These are phyloP conservation scores for Tetrapisispora phaffii DNA, from an alignment of 805 yeast genomes.

Conservation along the genomic window DNA sequence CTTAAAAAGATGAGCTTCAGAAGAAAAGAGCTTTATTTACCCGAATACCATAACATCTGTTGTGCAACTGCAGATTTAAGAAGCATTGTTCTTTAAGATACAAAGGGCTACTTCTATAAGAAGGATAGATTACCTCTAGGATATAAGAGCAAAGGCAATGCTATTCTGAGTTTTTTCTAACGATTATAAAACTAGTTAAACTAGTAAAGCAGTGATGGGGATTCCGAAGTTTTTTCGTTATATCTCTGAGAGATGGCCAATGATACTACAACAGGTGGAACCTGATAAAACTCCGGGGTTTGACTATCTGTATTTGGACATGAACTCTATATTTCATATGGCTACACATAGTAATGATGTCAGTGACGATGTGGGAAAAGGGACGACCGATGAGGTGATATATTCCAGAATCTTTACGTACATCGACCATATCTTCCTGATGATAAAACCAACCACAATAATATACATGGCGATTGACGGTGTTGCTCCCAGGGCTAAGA, in stretches of 20 bases:
- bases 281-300: constrained; percentile 82
- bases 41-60: too few relatives aligned
- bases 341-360: constrained; percentile 68
- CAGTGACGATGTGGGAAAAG: constrained; percentile 45
- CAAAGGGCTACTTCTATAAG: too few relatives aligned
- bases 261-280: constrained; percentile 76
- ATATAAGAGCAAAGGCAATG: too few relatives aligned
- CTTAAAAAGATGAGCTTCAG: too few relatives aligned
- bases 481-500: constrained; percentile 96
- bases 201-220: too few relatives aligned
- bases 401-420: constrained; percentile 87
- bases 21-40: too few relatives aligned
- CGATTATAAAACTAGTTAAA: too few relatives aligned
- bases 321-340: constrained; percentile 92
- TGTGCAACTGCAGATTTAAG: too few relatives aligned
- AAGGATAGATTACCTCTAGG: too few relatives aligned
- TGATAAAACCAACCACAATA: constrained; percentile 75
- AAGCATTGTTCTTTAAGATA: too few relatives aligned
- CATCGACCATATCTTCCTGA: constrained; percentile 84
- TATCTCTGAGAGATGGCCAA: constrained; percentile 98
- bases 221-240: constrained; percentile 95
- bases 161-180: too few relatives aligned
- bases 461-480: constrained; percentile 98
- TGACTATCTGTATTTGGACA: constrained; percentile 89
- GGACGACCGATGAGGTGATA: constrained; percentile 82